Conservation (phyloP, 2,329 filamentous ascomycete genomes). For the Penicillium sp. region DNA sequence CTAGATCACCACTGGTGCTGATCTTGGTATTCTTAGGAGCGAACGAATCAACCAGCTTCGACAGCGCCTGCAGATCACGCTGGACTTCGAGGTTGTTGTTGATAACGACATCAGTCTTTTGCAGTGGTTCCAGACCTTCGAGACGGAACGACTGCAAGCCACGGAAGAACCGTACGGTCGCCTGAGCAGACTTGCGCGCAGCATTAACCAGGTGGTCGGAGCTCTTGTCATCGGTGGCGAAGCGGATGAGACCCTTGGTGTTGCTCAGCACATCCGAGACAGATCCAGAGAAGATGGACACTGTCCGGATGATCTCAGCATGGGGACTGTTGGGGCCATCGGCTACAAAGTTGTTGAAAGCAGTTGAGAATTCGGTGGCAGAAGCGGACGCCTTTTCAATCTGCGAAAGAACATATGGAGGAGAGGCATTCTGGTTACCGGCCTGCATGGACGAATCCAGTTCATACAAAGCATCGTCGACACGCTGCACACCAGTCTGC, state of each 20-base stretch:
- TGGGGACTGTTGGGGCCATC: slow-evolving; percentile 91
- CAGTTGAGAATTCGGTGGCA: slow-evolving; percentile 94
- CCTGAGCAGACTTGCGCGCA: slow-evolving; percentile 78
- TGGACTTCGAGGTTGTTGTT: slow-evolving; percentile 97
- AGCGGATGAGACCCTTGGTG: slow-evolving; percentile 88
- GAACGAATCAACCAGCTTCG: slow-evolving; percentile 88
- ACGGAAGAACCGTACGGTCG: slow-evolving; percentile 93
- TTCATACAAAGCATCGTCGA: slow-evolving; percentile 96
- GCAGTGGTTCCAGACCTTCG: slow-evolving; percentile 82
- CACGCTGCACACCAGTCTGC: slow-evolving; percentile 85
- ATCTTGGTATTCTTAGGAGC: slow-evolving; percentile 85
- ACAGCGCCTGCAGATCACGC: slow-evolving; percentile 87
- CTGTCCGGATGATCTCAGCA: slow-evolving; percentile 86
- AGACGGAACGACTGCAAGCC: slow-evolving; percentile 90
- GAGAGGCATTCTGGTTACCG: slow-evolving; percentile 95
- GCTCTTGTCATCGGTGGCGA: slow-evolving; percentile 95
- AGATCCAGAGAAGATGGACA: slow-evolving; percentile 85
- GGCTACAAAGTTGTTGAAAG: slow-evolving; percentile 98
- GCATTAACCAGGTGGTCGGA: slow-evolving; percentile 79
- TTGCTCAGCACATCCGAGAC: slow-evolving; percentile 94
- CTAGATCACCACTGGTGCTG: slow-evolving; percentile 75
- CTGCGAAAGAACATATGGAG: slow-evolving; percentile 90
- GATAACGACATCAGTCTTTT: slow-evolving; percentile 96
- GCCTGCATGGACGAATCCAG: slow-evolving; percentile 97
- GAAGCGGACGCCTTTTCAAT: slow-evolving; percentile 94